Percentiles rank a stretch among this genome's conserved stretches.
These are phyloP conservation scores for Pseudomicrostroma phylloplanum DNA, from an alignment of 1,284 basidiomycete species.

Conservation along the genomic window DNA sequence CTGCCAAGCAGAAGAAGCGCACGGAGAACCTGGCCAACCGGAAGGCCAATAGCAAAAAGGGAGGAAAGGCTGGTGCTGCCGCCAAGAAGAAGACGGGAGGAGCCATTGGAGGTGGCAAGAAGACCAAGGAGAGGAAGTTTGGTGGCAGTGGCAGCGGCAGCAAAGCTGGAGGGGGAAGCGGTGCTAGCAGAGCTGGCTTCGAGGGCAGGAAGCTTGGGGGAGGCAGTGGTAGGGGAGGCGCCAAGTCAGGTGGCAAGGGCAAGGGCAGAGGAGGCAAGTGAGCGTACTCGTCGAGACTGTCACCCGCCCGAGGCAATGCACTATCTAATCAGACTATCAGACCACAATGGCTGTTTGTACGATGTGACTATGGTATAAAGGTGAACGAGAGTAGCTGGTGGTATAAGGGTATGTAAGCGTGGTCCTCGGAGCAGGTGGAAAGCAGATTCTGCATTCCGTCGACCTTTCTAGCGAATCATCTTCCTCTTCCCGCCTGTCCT, in stretches of 20 bases:
- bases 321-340: too few relatives aligned
- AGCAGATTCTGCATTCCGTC: too few relatives aligned
- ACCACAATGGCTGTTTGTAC: too few relatives aligned
- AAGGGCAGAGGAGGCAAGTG: too few relatives aligned
- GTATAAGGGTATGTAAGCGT: too few relatives aligned
- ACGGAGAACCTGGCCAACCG: constrained; percentile 41
- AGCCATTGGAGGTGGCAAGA: neutral
- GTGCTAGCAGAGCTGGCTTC: neutral
- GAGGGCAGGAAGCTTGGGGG: constrained; percentile 4
- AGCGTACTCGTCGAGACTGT: too few relatives aligned
- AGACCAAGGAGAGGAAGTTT: neutral
- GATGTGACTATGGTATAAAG: too few relatives aligned
- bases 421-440: too few relatives aligned
- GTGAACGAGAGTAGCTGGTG: too few relatives aligned
- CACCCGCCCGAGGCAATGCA: too few relatives aligned
- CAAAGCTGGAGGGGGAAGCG: neutral
- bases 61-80: neutral
- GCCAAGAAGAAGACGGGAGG: neutral
- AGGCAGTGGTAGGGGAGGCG: neutral
- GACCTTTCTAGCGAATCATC: too few relatives aligned
- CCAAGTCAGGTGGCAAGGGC: constrained; percentile 1
- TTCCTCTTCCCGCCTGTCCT: too few relatives aligned
- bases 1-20: constrained; percentile 41
- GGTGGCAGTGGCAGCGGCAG: neutral
- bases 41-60: constrained; percentile 17